Base-by-base conservation (phyloP, 2,329 filamentous ascomycete species). In the Alternaria incomplexa region DNA sequence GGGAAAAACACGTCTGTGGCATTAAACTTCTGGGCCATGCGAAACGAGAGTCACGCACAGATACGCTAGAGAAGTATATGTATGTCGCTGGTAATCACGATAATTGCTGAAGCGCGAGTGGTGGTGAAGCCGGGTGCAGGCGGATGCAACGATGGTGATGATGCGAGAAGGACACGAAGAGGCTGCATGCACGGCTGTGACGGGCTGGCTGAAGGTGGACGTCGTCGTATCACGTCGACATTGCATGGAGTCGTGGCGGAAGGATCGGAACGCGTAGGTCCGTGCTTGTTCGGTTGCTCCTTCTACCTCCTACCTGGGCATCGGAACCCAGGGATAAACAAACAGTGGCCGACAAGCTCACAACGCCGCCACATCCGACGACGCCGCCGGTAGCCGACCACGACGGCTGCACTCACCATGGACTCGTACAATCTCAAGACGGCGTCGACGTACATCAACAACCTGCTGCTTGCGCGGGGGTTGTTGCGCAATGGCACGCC, bases 371-470 rank as follows among this genome's bases (percentile, higher is more conserved):
- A 51, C 61, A 48, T 55, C 62, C 64, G 61, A 56, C 44, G 48
- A 45, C 61, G 25, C 58, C 43, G 56, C 47, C 57, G 53, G 46
- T 46, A 61, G 59, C 54, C 55, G 44, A 83, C 30, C 83, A 75
- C 28, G 17, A 51, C 48, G 30, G 48, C 28, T 52, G 30, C 30
- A 32, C 22, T 64, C 59, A 62, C 61, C 26, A 78, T 78, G 77
- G 83, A 85, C 65, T 77, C 83, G 66, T 81, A 83, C 63, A 88
- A 85, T 73, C 79, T 90, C 62, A 84, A 87, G 65, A 87, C 87
- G 46, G 88, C 88, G 23, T 88, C 88, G 28, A 84, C 83, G 7
- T 90, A 90, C 74, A 83, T 90, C 65, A 90, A 90, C 79, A 90
- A 90, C 66, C 81, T 90, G 6, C 80, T 90, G 20, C 83, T 90